phyloP scores from a whole-genome alignment of 2,329 filamentous ascomycete genomes.

The Botrytis elliptica region DNA sequence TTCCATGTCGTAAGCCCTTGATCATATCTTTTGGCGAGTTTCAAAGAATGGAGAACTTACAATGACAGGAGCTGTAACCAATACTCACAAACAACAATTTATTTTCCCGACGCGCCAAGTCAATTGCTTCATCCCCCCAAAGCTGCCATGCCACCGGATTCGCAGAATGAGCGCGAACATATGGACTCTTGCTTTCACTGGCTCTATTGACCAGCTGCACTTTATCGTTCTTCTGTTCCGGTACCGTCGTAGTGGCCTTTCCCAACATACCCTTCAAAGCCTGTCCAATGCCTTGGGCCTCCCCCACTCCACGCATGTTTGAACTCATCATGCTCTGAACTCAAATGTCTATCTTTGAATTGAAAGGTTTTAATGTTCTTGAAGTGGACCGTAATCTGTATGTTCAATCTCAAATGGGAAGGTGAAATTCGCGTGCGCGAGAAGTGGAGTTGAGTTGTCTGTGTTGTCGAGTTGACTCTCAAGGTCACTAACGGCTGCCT shows the following conservation, averaged over 20 bases:
- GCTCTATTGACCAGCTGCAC: constrained; percentile 53
- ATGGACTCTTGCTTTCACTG: constrained; percentile 62
- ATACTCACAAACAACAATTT: constrained; percentile 91
- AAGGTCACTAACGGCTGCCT: constrained; percentile 3
- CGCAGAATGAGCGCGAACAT: constrained; percentile 70
- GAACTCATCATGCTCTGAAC: constrained; percentile 33
- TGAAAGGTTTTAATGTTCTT: background rate
- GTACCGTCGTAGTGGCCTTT: constrained; percentile 11
- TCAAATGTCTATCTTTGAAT: constrained; percentile 2
- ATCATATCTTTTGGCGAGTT: background rate
- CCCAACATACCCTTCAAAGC: constrained; percentile 28
- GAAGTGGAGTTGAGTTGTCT: constrained; percentile 5
- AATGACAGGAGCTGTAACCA: constrained; percentile 93
- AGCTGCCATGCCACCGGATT: constrained; percentile 92
- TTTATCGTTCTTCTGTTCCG: constrained; percentile 28
- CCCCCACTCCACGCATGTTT: constrained; percentile 31
- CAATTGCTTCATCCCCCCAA: constrained; percentile 74
- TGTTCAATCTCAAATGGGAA: constrained; percentile 1
- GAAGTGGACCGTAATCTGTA: background rate
- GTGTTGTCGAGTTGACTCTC: background rate
- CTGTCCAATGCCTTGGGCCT: constrained; percentile 32
- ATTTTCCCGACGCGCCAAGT: constrained; percentile 76
- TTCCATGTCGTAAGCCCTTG: background rate
- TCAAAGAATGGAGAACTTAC: constrained; percentile 51
- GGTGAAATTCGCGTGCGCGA: background rate